phyloP scores from a whole-genome alignment of 768 basidiomycete species.

The Serendipita sp. region DNA sequence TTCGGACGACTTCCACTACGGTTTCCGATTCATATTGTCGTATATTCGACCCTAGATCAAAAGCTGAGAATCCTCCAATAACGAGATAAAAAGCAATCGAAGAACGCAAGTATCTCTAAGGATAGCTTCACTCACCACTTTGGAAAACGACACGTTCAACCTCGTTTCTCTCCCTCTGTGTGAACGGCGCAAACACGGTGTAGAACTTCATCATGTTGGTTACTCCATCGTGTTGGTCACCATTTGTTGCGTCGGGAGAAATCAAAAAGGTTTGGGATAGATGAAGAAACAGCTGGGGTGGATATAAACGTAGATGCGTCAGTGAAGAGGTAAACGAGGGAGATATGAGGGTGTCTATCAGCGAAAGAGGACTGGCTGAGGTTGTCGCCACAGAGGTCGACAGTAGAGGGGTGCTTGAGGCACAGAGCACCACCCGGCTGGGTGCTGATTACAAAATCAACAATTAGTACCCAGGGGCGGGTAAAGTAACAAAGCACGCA shows the following conservation, averaged over 20 bases:
- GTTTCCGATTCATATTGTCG: slow-evolving; percentile 12
- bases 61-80: too few species aligned
- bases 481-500: neutral
- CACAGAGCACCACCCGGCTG: neutral
- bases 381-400: slow-evolving; percentile 19
- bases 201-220: slow-evolving; percentile 66
- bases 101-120: too few species aligned
- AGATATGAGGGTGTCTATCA: slow-evolving; percentile 41
- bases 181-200: slow-evolving; percentile 56
- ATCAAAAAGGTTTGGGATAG: slow-evolving; percentile 55
- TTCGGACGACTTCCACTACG: slow-evolving; percentile 44
- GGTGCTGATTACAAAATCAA: neutral
- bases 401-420: too few species aligned
- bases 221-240: slow-evolving; percentile 16
- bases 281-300: slow-evolving; percentile 49
- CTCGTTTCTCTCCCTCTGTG: slow-evolving; percentile 39
- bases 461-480: too few species aligned
- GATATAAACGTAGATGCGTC: slow-evolving; percentile 50
- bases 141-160: slow-evolving; percentile 37
- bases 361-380: slow-evolving; percentile 27
- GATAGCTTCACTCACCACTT: slow-evolving; percentile 35
- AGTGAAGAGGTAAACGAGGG: slow-evolving; percentile 51
- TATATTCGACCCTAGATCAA: too few species aligned
- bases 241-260: slow-evolving; percentile 25
- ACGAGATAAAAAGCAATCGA: neutral